Evolutionary conservation across 2,329 filamentous ascomycete species (phyloP).

Genomic region (Alternaria consortialis): DNA sequence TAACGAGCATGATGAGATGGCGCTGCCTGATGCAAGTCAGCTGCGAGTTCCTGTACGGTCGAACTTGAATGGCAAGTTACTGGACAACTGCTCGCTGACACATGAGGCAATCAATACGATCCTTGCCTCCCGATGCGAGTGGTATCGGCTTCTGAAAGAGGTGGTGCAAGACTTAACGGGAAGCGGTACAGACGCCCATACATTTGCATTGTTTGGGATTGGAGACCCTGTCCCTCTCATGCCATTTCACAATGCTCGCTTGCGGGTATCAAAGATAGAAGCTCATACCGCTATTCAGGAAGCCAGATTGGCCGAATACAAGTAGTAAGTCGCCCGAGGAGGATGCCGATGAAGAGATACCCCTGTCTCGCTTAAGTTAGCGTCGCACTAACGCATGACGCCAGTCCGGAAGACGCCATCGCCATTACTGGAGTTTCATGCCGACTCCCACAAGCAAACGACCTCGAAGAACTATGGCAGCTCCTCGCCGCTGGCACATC

Average conservation of each 20-base stretch:
- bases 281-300: slow-evolving; percentile 12
- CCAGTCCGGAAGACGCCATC: slow-evolving; percentile 16
- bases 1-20: slow-evolving; percentile 15
- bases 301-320: slow-evolving; percentile 12
- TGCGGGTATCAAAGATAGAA: slow-evolving; percentile 22
- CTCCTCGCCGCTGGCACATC: slow-evolving; percentile 16
- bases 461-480: slow-evolving; percentile 25
- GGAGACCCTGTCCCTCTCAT: slow-evolving; percentile 30
- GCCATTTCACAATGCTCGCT: slow-evolving; percentile 23
- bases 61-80: slow-evolving; percentile 19
- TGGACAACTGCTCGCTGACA: slow-evolving; percentile 9
- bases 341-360: not conserved
- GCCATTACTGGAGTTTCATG: slow-evolving; percentile 21
- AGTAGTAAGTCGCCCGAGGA: slow-evolving; percentile 10
- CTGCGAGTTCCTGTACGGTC: slow-evolving; percentile 25
- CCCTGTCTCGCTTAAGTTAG: not conserved
- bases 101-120: slow-evolving; percentile 27
- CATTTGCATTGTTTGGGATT: slow-evolving; percentile 32
- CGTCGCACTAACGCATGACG: slow-evolving; percentile 5
- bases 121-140: slow-evolving; percentile 32
- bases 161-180: slow-evolving; percentile 24
- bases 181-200: slow-evolving; percentile 16
- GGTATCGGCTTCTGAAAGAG: slow-evolving; percentile 27
- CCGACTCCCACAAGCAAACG: slow-evolving; percentile 19
- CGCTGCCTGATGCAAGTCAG: slow-evolving; percentile 18